phyloP scores from a whole-genome alignment of 2,329 filamentous ascomycete genomes.

The Ceratocystiopsis brevicomis region DNA sequence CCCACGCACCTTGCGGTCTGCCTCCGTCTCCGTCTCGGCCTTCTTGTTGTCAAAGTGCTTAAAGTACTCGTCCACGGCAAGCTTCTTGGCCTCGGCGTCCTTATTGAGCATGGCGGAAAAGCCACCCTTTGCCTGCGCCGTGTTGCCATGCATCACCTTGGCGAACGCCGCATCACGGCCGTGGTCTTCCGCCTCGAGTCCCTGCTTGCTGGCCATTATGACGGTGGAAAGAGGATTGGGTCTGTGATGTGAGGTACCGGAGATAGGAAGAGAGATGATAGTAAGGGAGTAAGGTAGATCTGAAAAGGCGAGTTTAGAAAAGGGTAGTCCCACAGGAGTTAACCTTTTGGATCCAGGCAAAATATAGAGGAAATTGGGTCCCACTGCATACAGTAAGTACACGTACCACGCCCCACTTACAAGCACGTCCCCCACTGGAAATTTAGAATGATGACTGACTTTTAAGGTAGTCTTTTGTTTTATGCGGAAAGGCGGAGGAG shows the following conservation, averaged over 20 bases:
- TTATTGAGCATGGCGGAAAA: constrained; percentile 75
- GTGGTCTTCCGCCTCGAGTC: constrained; percentile 67
- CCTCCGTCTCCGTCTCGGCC: constrained; percentile 60
- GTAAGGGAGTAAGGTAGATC: neutral
- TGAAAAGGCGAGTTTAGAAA: no score
- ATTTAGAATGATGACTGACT: no score
- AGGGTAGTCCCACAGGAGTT: no score
- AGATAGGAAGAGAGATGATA: neutral
- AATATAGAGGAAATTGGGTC: no score
- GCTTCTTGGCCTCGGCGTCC: constrained; percentile 35
- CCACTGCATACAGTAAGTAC: no score
- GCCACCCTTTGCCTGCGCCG: constrained; percentile 50
- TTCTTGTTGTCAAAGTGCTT: constrained; percentile 72
- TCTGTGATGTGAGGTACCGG: no score
- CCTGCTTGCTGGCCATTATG: constrained; percentile 5
- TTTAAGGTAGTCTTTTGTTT: no score
- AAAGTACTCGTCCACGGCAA: constrained; percentile 65
- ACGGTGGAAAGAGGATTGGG: neutral
- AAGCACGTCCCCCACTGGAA: no score
- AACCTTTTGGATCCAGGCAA: no score
- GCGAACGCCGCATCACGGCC: constrained; percentile 77
- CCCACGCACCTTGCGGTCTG: constrained; percentile 49
- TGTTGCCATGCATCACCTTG: constrained; percentile 64
- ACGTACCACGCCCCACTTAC: no score
- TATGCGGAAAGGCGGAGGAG: no score